A percentile compares a stretch with the other conserved stretches of the same genome.
phyloP scores from a whole-genome alignment of 352 stramenopile genomes.

The Globisporangium rhizosaccharum region DNA sequence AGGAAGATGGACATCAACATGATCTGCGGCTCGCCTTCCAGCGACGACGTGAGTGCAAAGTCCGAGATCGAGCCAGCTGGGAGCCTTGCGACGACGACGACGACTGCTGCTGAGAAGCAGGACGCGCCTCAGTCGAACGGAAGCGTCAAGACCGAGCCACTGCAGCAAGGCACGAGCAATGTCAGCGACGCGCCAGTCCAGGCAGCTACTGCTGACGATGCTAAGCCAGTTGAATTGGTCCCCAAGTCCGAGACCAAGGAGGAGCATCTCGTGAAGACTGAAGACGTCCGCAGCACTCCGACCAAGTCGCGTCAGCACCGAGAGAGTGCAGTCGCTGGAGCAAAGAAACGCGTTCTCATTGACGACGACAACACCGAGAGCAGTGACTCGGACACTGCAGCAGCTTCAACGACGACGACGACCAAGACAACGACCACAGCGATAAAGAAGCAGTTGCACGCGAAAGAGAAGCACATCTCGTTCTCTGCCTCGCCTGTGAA shows the following conservation, averaged over 20 bases:
- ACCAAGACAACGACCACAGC: constrained; percentile 1
- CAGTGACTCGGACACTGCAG: constrained; percentile 23
- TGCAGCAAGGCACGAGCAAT: too few relatives aligned
- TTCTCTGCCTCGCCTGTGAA: constrained; percentile 4
- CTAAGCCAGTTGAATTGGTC: too few relatives aligned
- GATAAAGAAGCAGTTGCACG: constrained; percentile 2
- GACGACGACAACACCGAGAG: constrained; percentile 57
- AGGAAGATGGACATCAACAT: constrained; percentile 50
- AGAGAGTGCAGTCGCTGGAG: constrained; percentile 18
- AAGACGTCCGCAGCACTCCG: background rate
- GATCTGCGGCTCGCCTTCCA: constrained; percentile 23
- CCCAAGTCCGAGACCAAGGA: constrained; percentile 5
- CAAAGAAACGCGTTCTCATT: constrained; percentile 60
- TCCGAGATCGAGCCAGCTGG: background rate
- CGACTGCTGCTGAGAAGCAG: too few relatives aligned
- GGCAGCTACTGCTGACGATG: too few relatives aligned
- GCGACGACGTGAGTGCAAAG: constrained; percentile 13
- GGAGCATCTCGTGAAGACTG: constrained; percentile 21
- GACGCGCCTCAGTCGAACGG: too few relatives aligned
- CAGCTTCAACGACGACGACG: background rate
- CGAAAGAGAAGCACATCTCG: constrained; percentile 5
- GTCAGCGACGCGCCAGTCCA: too few relatives aligned
- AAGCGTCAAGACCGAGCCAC: too few relatives aligned
- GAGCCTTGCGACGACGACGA: background rate
- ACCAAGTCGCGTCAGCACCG: constrained; percentile 3